These are phyloP conservation scores for Digitaria exilis DNA, from an alignment of 202 grass and related monocot genomes.

Conservation along the genomic window DNA sequence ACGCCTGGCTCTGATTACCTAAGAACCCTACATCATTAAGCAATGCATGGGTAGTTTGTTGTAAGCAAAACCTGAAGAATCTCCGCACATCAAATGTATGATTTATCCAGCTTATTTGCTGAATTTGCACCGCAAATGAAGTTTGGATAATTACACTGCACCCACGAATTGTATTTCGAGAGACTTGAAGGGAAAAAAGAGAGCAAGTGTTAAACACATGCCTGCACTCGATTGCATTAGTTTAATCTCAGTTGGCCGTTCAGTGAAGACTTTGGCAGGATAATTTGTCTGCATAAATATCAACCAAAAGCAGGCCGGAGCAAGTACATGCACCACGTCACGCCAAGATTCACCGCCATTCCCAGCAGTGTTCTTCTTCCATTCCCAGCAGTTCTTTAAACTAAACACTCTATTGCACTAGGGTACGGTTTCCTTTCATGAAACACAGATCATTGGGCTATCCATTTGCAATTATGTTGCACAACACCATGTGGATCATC, in stretches of 20 bases:
- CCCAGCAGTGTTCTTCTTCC: neutral
- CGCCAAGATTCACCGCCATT: neutral
- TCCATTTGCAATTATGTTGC: neutral
- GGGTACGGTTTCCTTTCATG: neutral
- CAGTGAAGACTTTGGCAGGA: neutral
- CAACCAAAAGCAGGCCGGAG: neutral
- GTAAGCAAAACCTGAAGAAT: neutral
- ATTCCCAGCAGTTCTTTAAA: neutral
- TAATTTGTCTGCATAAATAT: slow-evolving; percentile 9
- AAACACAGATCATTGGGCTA: neutral
- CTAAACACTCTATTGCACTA: neutral
- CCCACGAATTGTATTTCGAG: too few species aligned
- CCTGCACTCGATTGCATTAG: neutral
- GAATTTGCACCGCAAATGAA: neutral
- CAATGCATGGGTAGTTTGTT: neutral
- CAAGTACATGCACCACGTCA: neutral
- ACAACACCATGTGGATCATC: neutral
- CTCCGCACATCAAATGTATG: slow-evolving; percentile 3
- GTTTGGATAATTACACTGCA: too few species aligned
- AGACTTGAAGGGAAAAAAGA: too few species aligned
- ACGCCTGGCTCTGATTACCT: neutral
- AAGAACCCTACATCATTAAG: slow-evolving; percentile 40
- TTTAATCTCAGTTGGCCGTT: neutral
- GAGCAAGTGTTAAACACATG: neutral
- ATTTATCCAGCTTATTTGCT: neutral